Base-by-base conservation (phyloP, 257 asterid species). In the Paraleonurus japonicus region DNA sequence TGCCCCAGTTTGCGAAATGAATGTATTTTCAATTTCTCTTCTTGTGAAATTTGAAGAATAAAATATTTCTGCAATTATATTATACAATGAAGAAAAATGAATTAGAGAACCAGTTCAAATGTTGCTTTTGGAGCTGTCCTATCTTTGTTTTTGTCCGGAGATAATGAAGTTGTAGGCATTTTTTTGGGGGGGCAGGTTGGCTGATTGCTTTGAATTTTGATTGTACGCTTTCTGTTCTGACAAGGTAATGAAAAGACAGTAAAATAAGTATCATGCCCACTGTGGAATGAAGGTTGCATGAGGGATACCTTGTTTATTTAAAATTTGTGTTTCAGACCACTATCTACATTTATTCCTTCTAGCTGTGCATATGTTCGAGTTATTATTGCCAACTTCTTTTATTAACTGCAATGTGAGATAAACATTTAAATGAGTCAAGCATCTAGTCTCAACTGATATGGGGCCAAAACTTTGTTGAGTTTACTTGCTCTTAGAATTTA, bases 281-380 rank as follows among this genome's bases (percentile, higher is more conserved):
- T 58, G 67, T 70, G 65, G 33, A 12, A 24, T 33, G 28, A 50
- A 26, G 61, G 11, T 51, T 39, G 75, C 67, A 28, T 41, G 30
- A 17, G 15, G 13, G 30, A 39, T 39, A 55, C 16, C 57, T 22
- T 35, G 26, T 39, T 37, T 24, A 9, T 57, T 37, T 16, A 61
- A 19, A 32, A 19, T 20, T 62, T 20, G 1, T 51, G 71, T 48
- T 33, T 32, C 71, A 43, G 16, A 3, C 37, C 32, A 3, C 20
- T 48, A 5, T 20, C 5, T 3, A 8, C 8, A 15, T 16, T 58
- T 58, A 11, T 4, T 27, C 68, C 20, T 17, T 41, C 12, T 45
- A 13, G 8, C 15, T 13, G 58, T 2, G 13, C 23, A 20, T 6
- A 43, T 22, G 30, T 23, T 22, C 7, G 23, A 32, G 45, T 19